Base-by-base conservation (phyloP, 139 green algal genomes). In the Deuterostichococcus epilithicus region DNA sequence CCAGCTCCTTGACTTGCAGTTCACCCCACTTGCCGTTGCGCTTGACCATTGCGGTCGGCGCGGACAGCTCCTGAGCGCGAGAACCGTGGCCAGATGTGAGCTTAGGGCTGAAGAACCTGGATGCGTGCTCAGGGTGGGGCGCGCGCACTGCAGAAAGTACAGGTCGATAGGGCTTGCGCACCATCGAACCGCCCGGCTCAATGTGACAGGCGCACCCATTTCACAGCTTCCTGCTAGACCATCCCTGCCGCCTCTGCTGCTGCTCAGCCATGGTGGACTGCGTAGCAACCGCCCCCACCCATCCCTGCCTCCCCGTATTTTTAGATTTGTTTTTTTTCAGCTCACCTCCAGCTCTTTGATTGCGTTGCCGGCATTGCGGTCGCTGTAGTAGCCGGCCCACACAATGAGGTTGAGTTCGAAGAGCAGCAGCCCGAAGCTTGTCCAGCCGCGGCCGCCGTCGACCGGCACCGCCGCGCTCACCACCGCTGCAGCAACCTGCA, bases 401-500 rank as follows among this genome's bases (percentile, higher is more conserved):
- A 84, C 79, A 5, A 88, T 78, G 5, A 88, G 73, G 60, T 86
- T 86, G 15, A 88, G 78, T 58, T 88, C 81, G 28, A 88, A 69
- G 23, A 88, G 44, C 32, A 88, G 79, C 26, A 88, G 78, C 0
- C 68, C 78, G 63, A 88, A 88, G 26, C 34, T 75, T 1, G 76
- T 79, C 81, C 81, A 88, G 5, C 78, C 84, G 15, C 84, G 73
- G 69, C 66, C 79, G 13, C 82, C 82, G n/a, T 87, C 60, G 13
- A 79, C 75, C 3, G 67, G n/a, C 6, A 88, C 78, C 0, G 80
- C 39, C 4, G 72, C 80, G 18, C 60, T 77, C 8, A 88, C 47
- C 22, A 88, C 71, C 0, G 83, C 83, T 1, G 80, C 76, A 13
- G 60, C 66, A 44, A 84, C 35, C 80, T 84, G 80, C 76, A 36